Conservation (phyloP, 768 basidiomycete species). For the Tylopilus vinaceipallidus region DNA sequence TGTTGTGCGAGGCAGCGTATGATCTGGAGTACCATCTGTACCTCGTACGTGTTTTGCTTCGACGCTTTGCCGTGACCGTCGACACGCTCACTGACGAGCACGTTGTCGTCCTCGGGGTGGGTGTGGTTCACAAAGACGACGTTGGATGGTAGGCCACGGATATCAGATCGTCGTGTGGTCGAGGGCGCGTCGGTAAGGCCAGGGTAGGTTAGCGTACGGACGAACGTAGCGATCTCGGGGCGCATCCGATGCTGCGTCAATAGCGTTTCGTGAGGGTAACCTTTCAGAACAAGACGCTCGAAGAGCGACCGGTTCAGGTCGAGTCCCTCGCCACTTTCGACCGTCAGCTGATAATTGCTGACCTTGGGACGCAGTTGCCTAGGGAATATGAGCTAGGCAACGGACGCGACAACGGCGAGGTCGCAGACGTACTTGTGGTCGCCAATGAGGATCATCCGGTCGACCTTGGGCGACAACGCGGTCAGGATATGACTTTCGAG, state of each 20-base stretch:
- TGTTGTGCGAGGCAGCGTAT: conserved; percentile 65
- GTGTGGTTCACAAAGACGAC: conserved; percentile 62
- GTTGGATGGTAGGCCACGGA: conserved; percentile 55
- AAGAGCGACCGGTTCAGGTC: conserved; percentile 67
- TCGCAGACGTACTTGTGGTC: conserved; percentile 60
- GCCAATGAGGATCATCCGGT: conserved; percentile 63
- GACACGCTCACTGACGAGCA: conserved; percentile 38
- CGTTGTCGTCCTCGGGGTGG: conserved; percentile 51
- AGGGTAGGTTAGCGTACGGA: conserved; percentile 66
- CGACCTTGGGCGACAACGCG: conserved; percentile 43
- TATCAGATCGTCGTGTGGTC: conserved; percentile 46
- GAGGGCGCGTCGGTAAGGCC: conserved; percentile 54
- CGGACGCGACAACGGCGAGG: not conserved
- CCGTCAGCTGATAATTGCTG: conserved; percentile 59
- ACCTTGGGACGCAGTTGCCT: conserved; percentile 75
- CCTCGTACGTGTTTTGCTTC: conserved; percentile 61
- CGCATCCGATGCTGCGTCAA: conserved; percentile 68
- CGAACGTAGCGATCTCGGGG: conserved; percentile 63
- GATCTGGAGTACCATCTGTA: conserved; percentile 61
- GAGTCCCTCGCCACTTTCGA: conserved; percentile 68
- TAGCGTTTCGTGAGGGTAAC: conserved; percentile 59
- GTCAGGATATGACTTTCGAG: conserved; percentile 66
- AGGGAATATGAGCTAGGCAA: too few species aligned
- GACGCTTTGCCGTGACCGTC: conserved; percentile 49
- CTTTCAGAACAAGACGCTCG: conserved; percentile 60